Evolutionary conservation across 164 flowering plant species (phyloP).

Genomic region (Chimonanthus salicifolius): DNA sequence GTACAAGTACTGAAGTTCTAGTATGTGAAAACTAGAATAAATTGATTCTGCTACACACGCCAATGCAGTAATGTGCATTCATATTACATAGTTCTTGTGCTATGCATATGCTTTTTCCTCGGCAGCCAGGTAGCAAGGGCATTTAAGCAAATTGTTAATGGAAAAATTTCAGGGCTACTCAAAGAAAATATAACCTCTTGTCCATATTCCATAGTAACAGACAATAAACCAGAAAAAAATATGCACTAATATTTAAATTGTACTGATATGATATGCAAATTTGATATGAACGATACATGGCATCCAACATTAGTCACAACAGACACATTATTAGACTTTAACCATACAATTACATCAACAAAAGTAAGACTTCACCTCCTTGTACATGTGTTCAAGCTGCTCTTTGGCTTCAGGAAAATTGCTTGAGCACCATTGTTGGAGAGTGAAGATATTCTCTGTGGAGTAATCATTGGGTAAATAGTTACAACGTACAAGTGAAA

Average conservation of each 20-base stretch:
- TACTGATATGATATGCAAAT: neutral
- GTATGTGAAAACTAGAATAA: too few species aligned
- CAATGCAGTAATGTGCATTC: too few species aligned
- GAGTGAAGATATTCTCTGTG: conserved; percentile 81
- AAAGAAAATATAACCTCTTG: too few species aligned
- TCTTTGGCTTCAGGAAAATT: conserved; percentile 95
- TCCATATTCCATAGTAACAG: neutral
- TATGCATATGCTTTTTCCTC: too few species aligned
- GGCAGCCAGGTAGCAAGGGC: too few species aligned
- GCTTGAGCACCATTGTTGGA: conserved; percentile 88
- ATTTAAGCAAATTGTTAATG: too few species aligned
- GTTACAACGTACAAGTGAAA: conserved; percentile 5
- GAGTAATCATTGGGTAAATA: conserved; percentile 4
- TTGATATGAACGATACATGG: too few species aligned
- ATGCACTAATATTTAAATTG: neutral
- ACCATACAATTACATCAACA: neutral
- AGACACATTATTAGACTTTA: neutral
- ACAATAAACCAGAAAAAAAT: neutral
- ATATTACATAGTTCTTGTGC: too few species aligned
- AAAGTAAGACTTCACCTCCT: conserved; percentile 47
- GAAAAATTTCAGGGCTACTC: too few species aligned
- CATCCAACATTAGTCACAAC: too few species aligned
- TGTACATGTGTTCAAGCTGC: conserved; percentile 84
- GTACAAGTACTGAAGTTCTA: too few species aligned
- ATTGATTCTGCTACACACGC: too few species aligned